Base-by-base conservation (phyloP, 768 basidiomycete genomes). In the Tricholoma terreum region DNA sequence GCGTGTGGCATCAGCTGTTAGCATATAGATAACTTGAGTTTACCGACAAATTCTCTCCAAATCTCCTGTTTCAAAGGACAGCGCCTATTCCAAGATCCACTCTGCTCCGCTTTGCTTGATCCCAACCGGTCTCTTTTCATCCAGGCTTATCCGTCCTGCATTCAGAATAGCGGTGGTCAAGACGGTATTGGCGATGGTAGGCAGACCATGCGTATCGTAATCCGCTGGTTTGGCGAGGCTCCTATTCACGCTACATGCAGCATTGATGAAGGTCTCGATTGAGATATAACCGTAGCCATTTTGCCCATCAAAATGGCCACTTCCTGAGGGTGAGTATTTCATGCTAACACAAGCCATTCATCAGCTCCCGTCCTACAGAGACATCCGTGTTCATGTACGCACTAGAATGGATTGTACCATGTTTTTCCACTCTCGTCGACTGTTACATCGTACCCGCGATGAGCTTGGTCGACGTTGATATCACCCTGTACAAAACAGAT, bases 331-430 rank as follows among this genome's bases (percentile, higher is more conserved):
- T 36, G 92, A 89, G 73, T 96, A 96, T 67, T 95, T 96, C 89
- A 96, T 95, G 75, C 90, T 91, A 69, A 21, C 27, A 54, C 56
- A 50, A 56, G n/a, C 21, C 34, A 43, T 36, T 55, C 27, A 34
- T 54, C 36, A 63, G 55, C 30, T 52, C 55, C 52, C 12, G 51
- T 56, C 53, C 45, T 19, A 34, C 14, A 24, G 43, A 45, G 57
- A 36, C 27, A 31, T 27, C 42, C 51, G 58, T 33, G 40, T 43
- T 24, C 2, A 12, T 43, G 7, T 31, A 80, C 90, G 62, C 72
- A 91, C 90, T 92, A 93, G 82, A 92, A 92, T 19, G 93, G 92
- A 72, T 95, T 94, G 73, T 86, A 89, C 86, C 84, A 90, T 22
- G 83, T 73, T 74, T 92, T 92, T 48, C 94, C 93, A 12, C 81